Evolutionary conservation across 83 land plant species (phyloP), one percentile per base, ranked within the genome.

Genomic region (Picea abies): DNA sequence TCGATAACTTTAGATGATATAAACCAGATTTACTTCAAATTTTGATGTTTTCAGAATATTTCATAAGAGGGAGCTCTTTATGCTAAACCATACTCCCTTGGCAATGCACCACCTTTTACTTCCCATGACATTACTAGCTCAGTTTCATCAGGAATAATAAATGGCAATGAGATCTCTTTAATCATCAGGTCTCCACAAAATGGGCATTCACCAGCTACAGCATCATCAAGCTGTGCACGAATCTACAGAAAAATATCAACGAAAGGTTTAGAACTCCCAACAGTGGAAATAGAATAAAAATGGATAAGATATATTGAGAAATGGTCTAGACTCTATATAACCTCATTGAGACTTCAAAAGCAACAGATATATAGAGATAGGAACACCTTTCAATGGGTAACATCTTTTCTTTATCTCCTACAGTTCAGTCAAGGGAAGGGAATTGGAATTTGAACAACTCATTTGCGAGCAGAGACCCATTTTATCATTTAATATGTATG

Each of bases 111-210:
- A 61, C 68, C 39, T 47, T 87, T 92, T 79, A 94, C 85, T 82
- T 92, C 92, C 99, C 99, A 97, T 7, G 98, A 94, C 25, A 83
- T 49, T 6, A 84, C 85, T 80, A 80, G 61, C 2, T 91, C 92
- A 3, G 83, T 82, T 87, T 95, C 98, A 14, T 90, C 91, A 3
- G 92, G 79, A 20, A 81, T 80, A 44, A 97, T 85, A 65, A 96
- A 97, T 58, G 99, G 94, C 90, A 88, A 76, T 0, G 97, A 87
- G 39, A 97, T 96, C 83, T 97, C 98, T 32, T 89, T 84, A 79
- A 97, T 92, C 96, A 95, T 97, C 83, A 96, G 75, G 63, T 97
- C 98, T 20, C 99, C 99, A 78, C 99, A 97, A 73, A 94, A 96
- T 15, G 99, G 99, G 85, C 99, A 97, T 66, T 97, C 99, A 56